These are phyloP conservation scores for Scutellaria minor DNA, from an alignment of 257 asterid genomes.

Conservation along the genomic window DNA sequence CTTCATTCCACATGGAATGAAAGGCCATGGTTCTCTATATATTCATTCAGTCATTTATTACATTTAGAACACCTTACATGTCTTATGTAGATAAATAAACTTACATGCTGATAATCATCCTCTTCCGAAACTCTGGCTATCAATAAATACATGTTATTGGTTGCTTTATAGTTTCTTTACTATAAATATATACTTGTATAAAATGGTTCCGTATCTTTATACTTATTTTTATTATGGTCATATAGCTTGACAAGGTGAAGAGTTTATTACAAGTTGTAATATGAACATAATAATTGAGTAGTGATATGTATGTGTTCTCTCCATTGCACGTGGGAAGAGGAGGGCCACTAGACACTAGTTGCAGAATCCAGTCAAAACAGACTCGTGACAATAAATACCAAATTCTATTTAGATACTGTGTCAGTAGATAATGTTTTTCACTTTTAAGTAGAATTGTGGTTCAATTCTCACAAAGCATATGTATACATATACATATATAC, in stretches of 20 bases:
- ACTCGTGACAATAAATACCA: background rate
- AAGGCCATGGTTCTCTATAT: constrained; percentile 21
- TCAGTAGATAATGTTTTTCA: constrained; percentile 6
- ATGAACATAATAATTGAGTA: constrained; percentile 29
- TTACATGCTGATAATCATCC: constrained; percentile 1
- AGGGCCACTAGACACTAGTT: background rate
- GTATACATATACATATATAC: background rate
- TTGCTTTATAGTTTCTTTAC: background rate
- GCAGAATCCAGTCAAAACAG: constrained; percentile 26
- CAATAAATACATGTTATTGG: background rate
- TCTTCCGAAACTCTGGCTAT: background rate
- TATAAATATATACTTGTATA: too few relatives aligned
- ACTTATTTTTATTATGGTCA: background rate
- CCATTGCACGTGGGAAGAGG: constrained; percentile 33
- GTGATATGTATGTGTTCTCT: background rate
- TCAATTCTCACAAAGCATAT: background rate
- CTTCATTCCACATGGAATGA: constrained; percentile 13
- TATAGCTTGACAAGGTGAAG: background rate
- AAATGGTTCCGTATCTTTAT: too few relatives aligned
- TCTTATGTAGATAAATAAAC: constrained; percentile 35
- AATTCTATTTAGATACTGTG: background rate
- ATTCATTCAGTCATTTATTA: constrained; percentile 27
- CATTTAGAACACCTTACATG: constrained; percentile 15
- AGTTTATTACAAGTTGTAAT: background rate
- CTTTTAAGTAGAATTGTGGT: background rate